phyloP scores from a whole-genome alignment of 2,329 filamentous ascomycete genomes.

The Esteya vermicola region DNA sequence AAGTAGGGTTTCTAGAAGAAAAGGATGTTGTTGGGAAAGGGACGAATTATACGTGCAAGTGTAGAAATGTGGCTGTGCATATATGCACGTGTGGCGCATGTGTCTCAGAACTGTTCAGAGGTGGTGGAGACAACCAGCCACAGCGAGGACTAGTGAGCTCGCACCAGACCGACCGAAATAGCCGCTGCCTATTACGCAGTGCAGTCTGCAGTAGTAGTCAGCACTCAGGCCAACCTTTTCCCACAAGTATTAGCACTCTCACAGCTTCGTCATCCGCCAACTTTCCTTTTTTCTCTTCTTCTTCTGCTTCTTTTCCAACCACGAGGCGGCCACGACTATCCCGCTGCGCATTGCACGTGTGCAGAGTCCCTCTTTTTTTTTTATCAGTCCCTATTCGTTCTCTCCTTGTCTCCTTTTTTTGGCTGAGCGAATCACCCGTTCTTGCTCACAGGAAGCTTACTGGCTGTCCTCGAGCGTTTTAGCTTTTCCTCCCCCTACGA shows the following conservation, averaged over 20 bases:
- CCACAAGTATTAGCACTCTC: background rate
- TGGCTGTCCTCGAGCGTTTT: background rate
- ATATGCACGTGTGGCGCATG: background rate
- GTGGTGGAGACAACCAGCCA: background rate
- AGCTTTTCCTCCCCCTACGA: no score
- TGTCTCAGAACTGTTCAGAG: background rate
- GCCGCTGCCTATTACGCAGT: no score
- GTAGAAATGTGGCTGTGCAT: conserved; percentile 1
- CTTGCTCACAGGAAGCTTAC: background rate
- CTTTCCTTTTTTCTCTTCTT: background rate
- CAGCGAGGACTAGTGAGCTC: background rate
- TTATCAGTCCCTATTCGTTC: background rate
- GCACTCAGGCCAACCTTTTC: no score
- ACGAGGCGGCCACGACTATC: background rate
- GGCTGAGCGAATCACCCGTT: background rate
- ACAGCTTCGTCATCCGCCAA: conserved; percentile 10
- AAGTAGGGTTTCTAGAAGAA: no score
- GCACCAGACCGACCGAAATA: no score
- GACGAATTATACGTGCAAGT: no score
- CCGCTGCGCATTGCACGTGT: background rate
- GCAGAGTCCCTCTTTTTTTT: background rate
- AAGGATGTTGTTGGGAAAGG: no score
- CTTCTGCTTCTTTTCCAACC: background rate
- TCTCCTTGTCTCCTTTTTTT: background rate
- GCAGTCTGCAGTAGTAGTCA: no score